Evolutionary conservation across 2,329 filamentous ascomycete species (phyloP).

Genomic region (Diaporthe citrichinensis): DNA sequence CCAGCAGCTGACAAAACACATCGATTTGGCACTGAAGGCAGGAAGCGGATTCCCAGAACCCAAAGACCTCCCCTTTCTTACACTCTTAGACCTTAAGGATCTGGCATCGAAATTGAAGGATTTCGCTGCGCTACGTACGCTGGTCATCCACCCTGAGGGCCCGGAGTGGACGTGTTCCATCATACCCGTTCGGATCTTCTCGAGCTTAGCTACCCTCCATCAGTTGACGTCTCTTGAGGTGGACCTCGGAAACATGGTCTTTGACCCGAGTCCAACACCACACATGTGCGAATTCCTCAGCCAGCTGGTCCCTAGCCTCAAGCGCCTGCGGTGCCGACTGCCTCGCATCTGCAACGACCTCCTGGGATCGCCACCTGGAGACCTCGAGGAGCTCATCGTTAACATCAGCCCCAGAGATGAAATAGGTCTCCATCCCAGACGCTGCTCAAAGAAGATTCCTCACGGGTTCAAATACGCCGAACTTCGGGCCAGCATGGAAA

Average conservation of each 20-base stretch:
- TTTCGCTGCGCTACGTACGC: not conserved
- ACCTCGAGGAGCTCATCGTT: slow-evolving; percentile 3
- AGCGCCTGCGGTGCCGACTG: slow-evolving; percentile 7
- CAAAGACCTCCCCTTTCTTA: too few relatives aligned
- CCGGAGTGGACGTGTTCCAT: fast-evolving
- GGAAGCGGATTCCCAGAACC: too few relatives aligned
- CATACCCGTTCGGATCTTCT: not conserved
- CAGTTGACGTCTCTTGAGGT: slow-evolving; percentile 3
- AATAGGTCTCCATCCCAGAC: too few relatives aligned
- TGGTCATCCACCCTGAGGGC: not conserved
- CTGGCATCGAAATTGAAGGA: not conserved
- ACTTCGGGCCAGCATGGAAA: not conserved
- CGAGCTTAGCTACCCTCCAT: not conserved
- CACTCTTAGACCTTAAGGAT: fast-evolving
- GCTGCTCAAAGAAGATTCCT: too few relatives aligned
- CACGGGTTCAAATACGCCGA: too few relatives aligned
- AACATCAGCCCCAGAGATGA: too few relatives aligned
- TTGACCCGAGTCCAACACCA: not conserved
- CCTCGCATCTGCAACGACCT: not conserved
- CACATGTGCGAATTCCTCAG: not conserved
- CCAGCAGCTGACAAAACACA: not conserved
- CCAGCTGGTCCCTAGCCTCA: not conserved
- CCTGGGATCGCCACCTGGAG: not conserved
- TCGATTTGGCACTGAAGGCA: too few relatives aligned
- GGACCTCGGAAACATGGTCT: not conserved